Conservation (phyloP, 352 stramenopile species). For the Globisporangium carolinianum region DNA sequence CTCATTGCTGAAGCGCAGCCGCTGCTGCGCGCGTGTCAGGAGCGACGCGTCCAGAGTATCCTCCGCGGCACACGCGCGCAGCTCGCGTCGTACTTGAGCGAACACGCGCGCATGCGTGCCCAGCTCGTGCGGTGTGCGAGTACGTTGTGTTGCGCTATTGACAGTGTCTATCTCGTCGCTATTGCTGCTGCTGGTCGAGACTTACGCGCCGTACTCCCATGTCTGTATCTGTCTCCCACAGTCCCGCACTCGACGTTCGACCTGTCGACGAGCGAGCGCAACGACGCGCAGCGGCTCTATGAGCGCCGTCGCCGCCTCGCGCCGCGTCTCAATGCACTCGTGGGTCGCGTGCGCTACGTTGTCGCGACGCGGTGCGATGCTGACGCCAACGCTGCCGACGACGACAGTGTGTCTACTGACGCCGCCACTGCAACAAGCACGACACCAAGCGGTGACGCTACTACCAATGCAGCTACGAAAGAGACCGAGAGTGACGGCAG, state of each 20-base stretch:
- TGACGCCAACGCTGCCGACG: not conserved
- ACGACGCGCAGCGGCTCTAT: constrained; percentile 18
- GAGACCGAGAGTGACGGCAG: not conserved
- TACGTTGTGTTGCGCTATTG: constrained; percentile 1
- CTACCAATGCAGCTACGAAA: not conserved
- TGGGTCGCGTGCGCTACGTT: constrained; percentile 33
- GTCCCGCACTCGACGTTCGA: constrained; percentile 12
- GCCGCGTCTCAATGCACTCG: constrained; percentile 23
- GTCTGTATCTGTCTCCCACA: not conserved
- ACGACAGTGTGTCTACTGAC: not conserved
- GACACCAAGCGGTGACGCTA: not conserved
- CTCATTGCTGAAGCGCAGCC: constrained; percentile 11
- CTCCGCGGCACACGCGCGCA: constrained; percentile 10
- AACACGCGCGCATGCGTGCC: constrained; percentile 5
- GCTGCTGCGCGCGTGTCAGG: constrained; percentile 7
- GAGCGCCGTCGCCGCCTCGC: constrained; percentile 9
- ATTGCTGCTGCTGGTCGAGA: not conserved
- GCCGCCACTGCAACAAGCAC: not conserved
- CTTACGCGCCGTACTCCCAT: not conserved
- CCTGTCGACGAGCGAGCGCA: constrained; percentile 21
- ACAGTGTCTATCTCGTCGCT: not conserved
- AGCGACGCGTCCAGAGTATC: constrained; percentile 12
- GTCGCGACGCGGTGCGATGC: constrained; percentile 8
- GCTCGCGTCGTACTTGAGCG: constrained; percentile 6
- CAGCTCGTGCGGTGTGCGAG: constrained; percentile 7